Percentiles rank a stretch among this genome's conserved stretches.
Conservation (phyloP, 169 alveolate genomes). For the Eimeria praecox region DNA sequence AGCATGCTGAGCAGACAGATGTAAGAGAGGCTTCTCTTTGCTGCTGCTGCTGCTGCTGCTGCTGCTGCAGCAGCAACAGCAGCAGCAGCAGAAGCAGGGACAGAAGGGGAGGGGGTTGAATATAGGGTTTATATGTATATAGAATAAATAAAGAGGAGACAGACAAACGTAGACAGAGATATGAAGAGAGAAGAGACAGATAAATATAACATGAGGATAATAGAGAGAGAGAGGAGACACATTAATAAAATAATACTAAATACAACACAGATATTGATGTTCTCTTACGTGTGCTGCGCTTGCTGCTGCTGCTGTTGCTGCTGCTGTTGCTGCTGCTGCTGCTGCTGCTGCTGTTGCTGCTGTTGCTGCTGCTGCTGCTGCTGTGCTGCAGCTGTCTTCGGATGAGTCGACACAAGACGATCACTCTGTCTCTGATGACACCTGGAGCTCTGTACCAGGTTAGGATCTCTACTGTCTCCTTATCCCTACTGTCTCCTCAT, state of each 20-base stretch:
- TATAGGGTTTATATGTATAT: too few species aligned
- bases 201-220: too few species aligned
- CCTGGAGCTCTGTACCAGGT: conserved; percentile 35
- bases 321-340: too few species aligned
- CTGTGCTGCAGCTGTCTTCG: not conserved
- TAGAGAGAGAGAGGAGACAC: too few species aligned
- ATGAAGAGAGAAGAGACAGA: too few species aligned
- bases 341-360: not conserved
- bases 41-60: not conserved
- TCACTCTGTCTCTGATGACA: conserved; percentile 41
- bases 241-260: too few species aligned
- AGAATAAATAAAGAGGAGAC: not conserved
- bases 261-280: too few species aligned
- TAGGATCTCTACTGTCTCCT: not conserved
- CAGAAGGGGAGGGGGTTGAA: not conserved
- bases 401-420: conserved; percentile 61
- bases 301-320: too few species aligned
- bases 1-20: not conserved
- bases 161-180: not conserved
- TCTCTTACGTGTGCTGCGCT: too few species aligned
- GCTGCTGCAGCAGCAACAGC: not conserved
- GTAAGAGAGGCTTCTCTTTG: not conserved
- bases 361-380: not conserved
- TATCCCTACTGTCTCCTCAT: too few species aligned
- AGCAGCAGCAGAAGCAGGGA: not conserved